Conservation (phyloP, 2,329 filamentous ascomycete species). For the Ceratocystis diversiconidia region DNA sequence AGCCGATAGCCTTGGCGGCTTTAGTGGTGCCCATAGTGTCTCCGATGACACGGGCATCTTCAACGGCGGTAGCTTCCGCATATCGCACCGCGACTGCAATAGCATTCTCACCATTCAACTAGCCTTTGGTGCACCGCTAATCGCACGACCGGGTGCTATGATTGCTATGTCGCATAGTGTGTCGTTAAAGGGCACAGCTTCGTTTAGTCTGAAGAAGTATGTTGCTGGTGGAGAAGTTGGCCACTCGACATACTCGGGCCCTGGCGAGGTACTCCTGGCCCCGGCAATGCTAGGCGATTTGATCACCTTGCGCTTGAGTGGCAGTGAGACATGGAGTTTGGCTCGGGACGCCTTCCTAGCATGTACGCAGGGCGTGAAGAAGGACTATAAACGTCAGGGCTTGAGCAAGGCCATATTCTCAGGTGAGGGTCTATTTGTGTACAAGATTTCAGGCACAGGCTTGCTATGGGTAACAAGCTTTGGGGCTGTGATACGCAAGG, state of each 20-base stretch:
- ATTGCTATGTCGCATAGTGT: conserved; percentile 88
- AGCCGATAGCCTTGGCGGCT: conserved; percentile 27
- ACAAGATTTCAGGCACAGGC: conserved; percentile 68
- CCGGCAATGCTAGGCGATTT: conserved; percentile 74
- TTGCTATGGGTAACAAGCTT: conserved; percentile 85
- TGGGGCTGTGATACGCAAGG: conserved; percentile 87
- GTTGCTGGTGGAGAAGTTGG: conserved; percentile 66
- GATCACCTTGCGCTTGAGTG: conserved; percentile 59
- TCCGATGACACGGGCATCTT: conserved; percentile 89
- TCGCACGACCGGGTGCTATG: conserved; percentile 74
- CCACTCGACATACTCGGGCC: conserved; percentile 70
- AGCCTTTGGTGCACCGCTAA: conserved; percentile 73
- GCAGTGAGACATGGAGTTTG: conserved; percentile 65
- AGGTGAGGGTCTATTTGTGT: conserved; percentile 82
- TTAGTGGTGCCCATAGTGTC: conserved; percentile 28
- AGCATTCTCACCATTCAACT: conserved; percentile 79
- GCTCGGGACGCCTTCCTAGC: conserved; percentile 79
- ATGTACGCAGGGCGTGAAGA: conserved; percentile 71
- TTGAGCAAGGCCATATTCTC: conserved; percentile 85
- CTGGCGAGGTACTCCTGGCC: conserved; percentile 76
- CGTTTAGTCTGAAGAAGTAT: conserved; percentile 87
- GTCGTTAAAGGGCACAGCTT: conserved; percentile 66
- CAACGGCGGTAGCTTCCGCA: conserved; percentile 87
- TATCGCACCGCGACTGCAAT: conserved; percentile 85
- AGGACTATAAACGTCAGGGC: conserved; percentile 74